Evolutionary conservation across 2,329 filamentous ascomycete genomes (phyloP).

Genomic region (Cordyceps militaris): DNA sequence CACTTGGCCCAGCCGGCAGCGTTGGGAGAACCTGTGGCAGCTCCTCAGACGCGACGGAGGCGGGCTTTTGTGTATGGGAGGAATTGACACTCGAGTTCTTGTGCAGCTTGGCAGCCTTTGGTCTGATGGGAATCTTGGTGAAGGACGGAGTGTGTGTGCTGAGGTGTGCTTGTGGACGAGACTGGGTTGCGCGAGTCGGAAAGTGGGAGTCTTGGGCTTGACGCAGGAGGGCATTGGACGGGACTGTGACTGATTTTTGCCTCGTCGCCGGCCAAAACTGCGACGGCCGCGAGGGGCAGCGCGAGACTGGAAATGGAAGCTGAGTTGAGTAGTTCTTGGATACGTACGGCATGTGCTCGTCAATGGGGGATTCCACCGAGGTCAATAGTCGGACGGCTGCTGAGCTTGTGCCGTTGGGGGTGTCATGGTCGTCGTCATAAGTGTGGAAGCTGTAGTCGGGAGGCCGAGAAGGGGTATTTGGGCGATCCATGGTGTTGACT

Average conservation of each 20-base stretch:
- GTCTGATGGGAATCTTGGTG: constrained; percentile 2
- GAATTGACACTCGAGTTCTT: constrained; percentile 25
- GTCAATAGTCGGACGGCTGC: constrained; percentile 55
- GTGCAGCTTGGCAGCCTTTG: constrained; percentile 43
- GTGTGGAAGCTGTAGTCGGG: constrained; percentile 51
- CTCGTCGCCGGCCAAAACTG: constrained; percentile 4
- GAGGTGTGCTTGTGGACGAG: constrained; percentile 1
- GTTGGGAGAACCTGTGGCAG: constrained; percentile 37
- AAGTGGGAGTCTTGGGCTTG: constrained; percentile 4
- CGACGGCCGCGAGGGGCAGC: background rate
- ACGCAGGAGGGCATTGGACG: background rate
- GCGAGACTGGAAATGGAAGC: constrained; percentile 13
- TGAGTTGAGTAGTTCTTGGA: constrained; percentile 4
- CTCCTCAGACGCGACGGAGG: constrained; percentile 22
- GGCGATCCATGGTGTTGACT: constrained; percentile 38
- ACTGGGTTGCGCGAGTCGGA: background rate
- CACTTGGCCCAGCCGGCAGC: constrained; percentile 43
- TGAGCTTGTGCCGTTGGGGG: constrained; percentile 39
- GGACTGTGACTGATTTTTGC: constrained; percentile 10
- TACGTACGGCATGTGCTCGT: constrained; percentile 50
- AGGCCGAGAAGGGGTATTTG: constrained; percentile 43
- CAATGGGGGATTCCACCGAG: constrained; percentile 49
- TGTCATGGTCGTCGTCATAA: constrained; percentile 50
- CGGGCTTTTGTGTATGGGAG: constrained; percentile 22
- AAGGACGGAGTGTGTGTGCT: background rate